Percentiles rank a stretch among this genome's conserved stretches.
These are phyloP conservation scores for Scorias spongiosa DNA, from an alignment of 2,329 filamentous ascomycete genomes.

Conservation along the genomic window DNA sequence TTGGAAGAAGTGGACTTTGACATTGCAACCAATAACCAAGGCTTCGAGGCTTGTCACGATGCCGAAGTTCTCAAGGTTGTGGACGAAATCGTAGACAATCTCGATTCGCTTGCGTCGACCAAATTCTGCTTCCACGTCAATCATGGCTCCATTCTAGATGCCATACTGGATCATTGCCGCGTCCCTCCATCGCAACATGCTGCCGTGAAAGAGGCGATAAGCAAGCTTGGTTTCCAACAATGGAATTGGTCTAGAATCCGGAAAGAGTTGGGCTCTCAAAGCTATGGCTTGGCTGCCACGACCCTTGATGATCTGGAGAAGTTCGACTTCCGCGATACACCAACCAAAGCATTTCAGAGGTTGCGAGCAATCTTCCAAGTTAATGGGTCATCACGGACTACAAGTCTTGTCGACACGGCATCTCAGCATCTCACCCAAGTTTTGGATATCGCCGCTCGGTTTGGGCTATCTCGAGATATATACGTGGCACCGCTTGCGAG, in stretches of 20 bases:
- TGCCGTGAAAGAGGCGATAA: constrained; percentile 66
- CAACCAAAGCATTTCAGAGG: constrained; percentile 58
- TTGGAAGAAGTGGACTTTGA: constrained; percentile 93
- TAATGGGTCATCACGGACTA: constrained; percentile 17
- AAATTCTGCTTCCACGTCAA: constrained; percentile 83
- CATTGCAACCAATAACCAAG: constrained; percentile 63
- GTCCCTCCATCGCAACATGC: constrained; percentile 55
- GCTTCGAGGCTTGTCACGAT: constrained; percentile 76
- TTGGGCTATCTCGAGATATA: constrained; percentile 61
- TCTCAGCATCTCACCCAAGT: constrained; percentile 61
- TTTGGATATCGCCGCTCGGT: constrained; percentile 57
- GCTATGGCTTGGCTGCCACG: constrained; percentile 71
- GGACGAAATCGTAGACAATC: constrained; percentile 72
- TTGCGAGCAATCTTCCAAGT: constrained; percentile 37
- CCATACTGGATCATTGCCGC: constrained; percentile 81
- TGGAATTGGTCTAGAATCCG: constrained; percentile 73
- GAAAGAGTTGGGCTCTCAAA: constrained; percentile 63
- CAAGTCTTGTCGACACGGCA: constrained; percentile 11
- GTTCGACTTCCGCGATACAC: constrained; percentile 75
- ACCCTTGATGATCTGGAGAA: constrained; percentile 78
- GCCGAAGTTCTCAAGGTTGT: constrained; percentile 88
- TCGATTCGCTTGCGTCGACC: constrained; percentile 53
- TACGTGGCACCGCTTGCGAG: constrained; percentile 76
- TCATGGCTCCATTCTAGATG: constrained; percentile 70
- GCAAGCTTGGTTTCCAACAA: constrained; percentile 69